Conservation (phyloP, 2,329 filamentous ascomycete genomes). For the Colletotrichum destructivum region DNA sequence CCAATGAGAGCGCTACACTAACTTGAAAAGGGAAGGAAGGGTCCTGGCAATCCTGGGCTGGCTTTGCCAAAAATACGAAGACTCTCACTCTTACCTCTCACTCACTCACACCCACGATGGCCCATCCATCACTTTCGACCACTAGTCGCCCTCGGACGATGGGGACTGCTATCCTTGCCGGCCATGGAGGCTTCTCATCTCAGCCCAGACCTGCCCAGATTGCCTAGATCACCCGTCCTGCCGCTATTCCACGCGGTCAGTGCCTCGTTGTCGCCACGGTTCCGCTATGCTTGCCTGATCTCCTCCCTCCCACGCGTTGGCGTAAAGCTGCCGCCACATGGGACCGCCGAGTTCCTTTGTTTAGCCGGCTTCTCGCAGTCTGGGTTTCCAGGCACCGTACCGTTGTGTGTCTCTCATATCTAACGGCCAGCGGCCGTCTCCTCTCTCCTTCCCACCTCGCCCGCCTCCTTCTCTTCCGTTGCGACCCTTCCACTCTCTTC, state of each 20-base stretch:
- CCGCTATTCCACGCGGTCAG: constrained; percentile 24
- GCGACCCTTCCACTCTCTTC: constrained; percentile 12
- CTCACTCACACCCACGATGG: neutral
- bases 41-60: constrained; percentile 6
- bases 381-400: constrained; percentile 3
- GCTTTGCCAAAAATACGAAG: constrained; percentile 36
- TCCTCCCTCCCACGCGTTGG: neutral
- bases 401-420: constrained; percentile 14
- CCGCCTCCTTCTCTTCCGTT: neutral
- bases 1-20: constrained; percentile 23
- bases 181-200: neutral
- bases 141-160: constrained; percentile 2
- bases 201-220: constrained; percentile 24
- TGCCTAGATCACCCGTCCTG: constrained; percentile 34
- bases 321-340: constrained; percentile 12
- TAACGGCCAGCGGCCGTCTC: constrained; percentile 22
- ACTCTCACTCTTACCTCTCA: neutral
- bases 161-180: neutral
- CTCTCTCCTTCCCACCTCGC: constrained; percentile 1
- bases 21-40: constrained; percentile 16
- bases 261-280: constrained; percentile 22
- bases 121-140: neutral
- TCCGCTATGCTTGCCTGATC: neutral
- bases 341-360: constrained; percentile 14
- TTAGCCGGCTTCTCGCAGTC: neutral